These are phyloP conservation scores for Aspergillus funiculosus DNA, from an alignment of 495 filamentous ascomycete species.

Conservation along the genomic window DNA sequence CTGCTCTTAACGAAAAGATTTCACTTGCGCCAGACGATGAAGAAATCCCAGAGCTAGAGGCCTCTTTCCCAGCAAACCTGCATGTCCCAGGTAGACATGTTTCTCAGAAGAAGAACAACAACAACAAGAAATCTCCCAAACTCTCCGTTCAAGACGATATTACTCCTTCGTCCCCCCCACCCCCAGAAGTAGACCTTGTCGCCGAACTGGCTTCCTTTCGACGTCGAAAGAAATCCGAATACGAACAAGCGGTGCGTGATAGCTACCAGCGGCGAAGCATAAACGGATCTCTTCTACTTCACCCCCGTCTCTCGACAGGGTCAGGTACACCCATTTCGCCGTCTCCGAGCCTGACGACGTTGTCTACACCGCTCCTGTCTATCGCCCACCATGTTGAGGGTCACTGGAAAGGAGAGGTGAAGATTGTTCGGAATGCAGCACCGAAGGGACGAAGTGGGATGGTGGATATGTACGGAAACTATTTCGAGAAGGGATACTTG, in stretches of 20 bases:
- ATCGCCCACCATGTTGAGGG: slow-evolving; percentile 42
- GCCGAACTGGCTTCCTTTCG: slow-evolving; percentile 45
- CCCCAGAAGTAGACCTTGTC: slow-evolving; percentile 40
- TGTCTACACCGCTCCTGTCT: slow-evolving; percentile 20
- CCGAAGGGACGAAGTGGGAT: slow-evolving; percentile 39
- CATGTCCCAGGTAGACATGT: too few species aligned
- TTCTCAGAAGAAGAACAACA: too few species aligned
- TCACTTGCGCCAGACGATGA: slow-evolving; percentile 33
- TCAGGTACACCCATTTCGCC: slow-evolving; percentile 11
- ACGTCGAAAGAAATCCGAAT: slow-evolving; percentile 40
- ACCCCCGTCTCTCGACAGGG: slow-evolving; percentile 13
- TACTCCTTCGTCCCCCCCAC: not conserved
- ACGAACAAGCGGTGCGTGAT: slow-evolving; percentile 32
- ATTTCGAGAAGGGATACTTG: slow-evolving; percentile 49
- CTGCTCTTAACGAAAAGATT: slow-evolving; percentile 41
- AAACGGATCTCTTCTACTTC: slow-evolving; percentile 16
- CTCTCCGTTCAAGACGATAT: not conserved
- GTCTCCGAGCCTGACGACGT: slow-evolving; percentile 8
- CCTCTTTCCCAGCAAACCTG: not conserved
- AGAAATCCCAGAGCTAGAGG: slow-evolving; percentile 10
- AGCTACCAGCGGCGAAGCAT: slow-evolving; percentile 28
- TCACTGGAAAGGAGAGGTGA: slow-evolving; percentile 52
- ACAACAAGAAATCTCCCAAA: not conserved
- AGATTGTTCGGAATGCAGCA: slow-evolving; percentile 42
- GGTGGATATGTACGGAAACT: slow-evolving; percentile 51